phyloP scores from a whole-genome alignment of 768 basidiomycete genomes.

The Roridomyces roridus region DNA sequence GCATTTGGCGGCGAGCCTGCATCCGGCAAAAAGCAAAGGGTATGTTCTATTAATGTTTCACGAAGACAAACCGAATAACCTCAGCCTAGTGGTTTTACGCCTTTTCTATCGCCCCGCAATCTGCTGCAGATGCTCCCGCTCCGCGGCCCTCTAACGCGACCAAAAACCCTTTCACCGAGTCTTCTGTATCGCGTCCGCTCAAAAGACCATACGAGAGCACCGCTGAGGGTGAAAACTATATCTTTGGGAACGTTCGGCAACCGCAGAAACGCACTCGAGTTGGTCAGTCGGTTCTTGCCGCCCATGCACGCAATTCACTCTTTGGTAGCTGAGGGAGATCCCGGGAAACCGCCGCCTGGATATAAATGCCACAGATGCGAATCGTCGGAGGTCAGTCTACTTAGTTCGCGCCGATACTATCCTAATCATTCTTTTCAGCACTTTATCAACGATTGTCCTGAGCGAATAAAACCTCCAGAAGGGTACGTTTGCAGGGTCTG shows the following conservation, averaged over 20 bases:
- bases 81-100: slow-evolving; percentile 96
- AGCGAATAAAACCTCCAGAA: slow-evolving; percentile 77
- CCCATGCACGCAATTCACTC: slow-evolving; percentile 4
- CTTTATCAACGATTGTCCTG: slow-evolving; percentile 78
- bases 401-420: neutral
- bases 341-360: slow-evolving; percentile 67
- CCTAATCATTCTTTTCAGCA: slow-evolving; percentile 52
- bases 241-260: slow-evolving; percentile 68
- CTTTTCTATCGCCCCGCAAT: slow-evolving; percentile 77
- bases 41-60: slow-evolving; percentile 42
- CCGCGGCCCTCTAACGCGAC: slow-evolving; percentile 68
- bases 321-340: slow-evolving; percentile 42
- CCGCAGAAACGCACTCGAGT: slow-evolving; percentile 62
- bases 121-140: slow-evolving; percentile 39
- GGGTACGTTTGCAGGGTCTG: slow-evolving; percentile 91
- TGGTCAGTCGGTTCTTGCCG: slow-evolving; percentile 43
- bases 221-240: slow-evolving; percentile 65
- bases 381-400: slow-evolving; percentile 64
- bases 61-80: slow-evolving; percentile 1
- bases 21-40: slow-evolving; percentile 83
- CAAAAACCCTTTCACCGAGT: slow-evolving; percentile 69
- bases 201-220: slow-evolving; percentile 62
- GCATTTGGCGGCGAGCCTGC: slow-evolving; percentile 75
- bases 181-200: slow-evolving; percentile 32
- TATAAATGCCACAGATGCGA: slow-evolving; percentile 84